Evolutionary conservation across 1,284 basidiomycete genomes (phyloP).

Genomic region (Tylopilus sp.): DNA sequence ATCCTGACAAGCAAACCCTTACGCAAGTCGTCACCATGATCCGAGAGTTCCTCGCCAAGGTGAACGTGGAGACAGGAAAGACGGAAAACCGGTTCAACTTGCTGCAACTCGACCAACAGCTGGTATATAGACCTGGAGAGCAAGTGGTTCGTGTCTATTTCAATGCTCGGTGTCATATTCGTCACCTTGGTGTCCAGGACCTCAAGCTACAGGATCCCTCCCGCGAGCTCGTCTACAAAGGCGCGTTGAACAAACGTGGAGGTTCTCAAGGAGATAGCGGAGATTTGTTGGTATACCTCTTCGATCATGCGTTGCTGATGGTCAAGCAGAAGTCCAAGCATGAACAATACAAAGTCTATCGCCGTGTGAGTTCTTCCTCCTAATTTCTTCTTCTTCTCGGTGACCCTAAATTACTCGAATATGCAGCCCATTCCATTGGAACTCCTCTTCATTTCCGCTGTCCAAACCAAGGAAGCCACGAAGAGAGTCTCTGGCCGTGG

Average conservation of each 20-base stretch:
- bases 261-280: conserved; percentile 74
- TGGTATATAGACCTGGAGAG: conserved; percentile 74
- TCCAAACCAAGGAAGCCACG: conserved; percentile 42
- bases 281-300: conserved; percentile 92
- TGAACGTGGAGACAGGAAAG: conserved; percentile 76
- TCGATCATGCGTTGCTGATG: conserved; percentile 96
- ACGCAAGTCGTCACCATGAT: conserved; percentile 81
- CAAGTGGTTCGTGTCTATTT: conserved; percentile 52
- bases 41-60: conserved; percentile 81
- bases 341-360: conserved; percentile 93
- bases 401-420: conserved; percentile 6
- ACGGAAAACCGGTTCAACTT: conserved; percentile 66
- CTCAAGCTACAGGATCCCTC: conserved; percentile 65
- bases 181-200: conserved; percentile 53
- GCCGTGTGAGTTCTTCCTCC: conserved; percentile 61
- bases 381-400: conserved; percentile 2
- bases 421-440: conserved; percentile 92
- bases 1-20: conserved; percentile 80
- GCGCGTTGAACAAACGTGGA: conserved; percentile 89
- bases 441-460: conserved; percentile 83
- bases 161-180: not conserved
- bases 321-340: conserved; percentile 93
- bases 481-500: conserved; percentile 57
- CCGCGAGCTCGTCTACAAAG: conserved; percentile 92
- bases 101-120: conserved; percentile 76